These are phyloP conservation scores for Salvia sclarea DNA, from an alignment of 305 asterid species.

Conservation along the genomic window DNA sequence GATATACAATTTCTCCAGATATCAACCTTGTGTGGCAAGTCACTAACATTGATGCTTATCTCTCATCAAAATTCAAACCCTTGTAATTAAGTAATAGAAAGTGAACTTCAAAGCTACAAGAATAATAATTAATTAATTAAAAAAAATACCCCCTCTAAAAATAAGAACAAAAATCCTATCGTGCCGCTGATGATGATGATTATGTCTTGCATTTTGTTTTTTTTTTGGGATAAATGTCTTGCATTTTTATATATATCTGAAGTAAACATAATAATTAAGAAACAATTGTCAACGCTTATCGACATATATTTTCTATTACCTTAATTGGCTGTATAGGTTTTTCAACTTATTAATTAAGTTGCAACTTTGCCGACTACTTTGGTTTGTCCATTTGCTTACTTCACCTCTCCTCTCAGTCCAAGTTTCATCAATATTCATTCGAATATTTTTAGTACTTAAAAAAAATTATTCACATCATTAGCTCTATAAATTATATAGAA, in stretches of 20 bases:
- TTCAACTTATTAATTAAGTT: not conserved
- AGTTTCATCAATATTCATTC: no score
- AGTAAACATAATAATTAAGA: no score
- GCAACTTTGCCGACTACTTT: conserved; percentile 4
- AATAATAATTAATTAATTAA: not conserved
- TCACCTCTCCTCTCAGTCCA: not conserved
- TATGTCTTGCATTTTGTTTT: conserved; percentile 29
- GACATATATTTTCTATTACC: not conserved
- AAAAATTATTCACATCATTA: no score
- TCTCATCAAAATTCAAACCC: conserved; percentile 1
- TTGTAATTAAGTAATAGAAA: not conserved
- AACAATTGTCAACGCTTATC: conserved; percentile 30
- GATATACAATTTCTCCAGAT: no score
- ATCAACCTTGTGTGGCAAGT: conserved; percentile 23
- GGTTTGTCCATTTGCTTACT: not conserved
- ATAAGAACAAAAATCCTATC: not conserved
- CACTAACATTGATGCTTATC: conserved; percentile 9
- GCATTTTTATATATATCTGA: no score
- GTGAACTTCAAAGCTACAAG: not conserved
- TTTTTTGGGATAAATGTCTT: no score
- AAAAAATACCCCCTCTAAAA: no score
- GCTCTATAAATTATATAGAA: no score
- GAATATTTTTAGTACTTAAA: no score
- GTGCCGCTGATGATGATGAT: conserved; percentile 25
- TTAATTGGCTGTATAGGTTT: not conserved